A percentile compares a stretch with the other conserved stretches of the same genome.
Evolutionary conservation across 2,329 filamentous ascomycete genomes (phyloP).

Genomic region (Colletotrichum sp.): DNA sequence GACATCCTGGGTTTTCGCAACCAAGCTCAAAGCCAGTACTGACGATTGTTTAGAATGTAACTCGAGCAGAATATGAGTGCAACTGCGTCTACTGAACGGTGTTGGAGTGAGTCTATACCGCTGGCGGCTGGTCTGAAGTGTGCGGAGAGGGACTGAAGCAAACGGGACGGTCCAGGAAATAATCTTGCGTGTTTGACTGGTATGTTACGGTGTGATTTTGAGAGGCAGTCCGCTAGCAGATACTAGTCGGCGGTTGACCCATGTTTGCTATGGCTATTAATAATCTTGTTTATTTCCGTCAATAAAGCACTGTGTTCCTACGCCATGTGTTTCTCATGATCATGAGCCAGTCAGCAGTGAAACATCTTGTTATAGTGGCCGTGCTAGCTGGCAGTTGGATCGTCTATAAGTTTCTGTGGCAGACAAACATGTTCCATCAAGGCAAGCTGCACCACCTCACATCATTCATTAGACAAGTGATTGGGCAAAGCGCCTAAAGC

Average conservation of each 20-base stretch:
- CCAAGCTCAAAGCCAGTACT: not conserved
- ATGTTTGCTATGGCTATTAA: not conserved
- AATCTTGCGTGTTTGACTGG: not conserved
- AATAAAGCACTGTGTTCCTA: not conserved
- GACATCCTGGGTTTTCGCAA: fast-evolving
- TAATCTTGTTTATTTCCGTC: not conserved
- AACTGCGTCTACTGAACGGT: not conserved
- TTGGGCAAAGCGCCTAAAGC: not conserved
- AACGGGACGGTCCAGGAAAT: not conserved
- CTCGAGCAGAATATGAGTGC: not conserved
- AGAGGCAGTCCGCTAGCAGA: not conserved
- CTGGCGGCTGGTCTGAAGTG: not conserved
- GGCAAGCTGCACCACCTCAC: not conserved
- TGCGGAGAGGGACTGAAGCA: not conserved
- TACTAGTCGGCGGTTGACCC: not conserved
- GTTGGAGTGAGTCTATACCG: not conserved
- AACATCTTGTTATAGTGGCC: not conserved
- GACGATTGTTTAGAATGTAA: not conserved
- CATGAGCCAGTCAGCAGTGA: not conserved
- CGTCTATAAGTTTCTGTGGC: not conserved
- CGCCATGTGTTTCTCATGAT: not conserved
- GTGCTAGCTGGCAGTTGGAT: not conserved
- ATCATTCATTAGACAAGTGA: not conserved
- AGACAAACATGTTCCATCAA: not conserved
- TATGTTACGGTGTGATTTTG: not conserved